Evolutionary conservation across 2,329 filamentous ascomycete genomes (phyloP), one percentile per base, ranked within the genome.

Genomic region (Hymenoscyphus salicellus): DNA sequence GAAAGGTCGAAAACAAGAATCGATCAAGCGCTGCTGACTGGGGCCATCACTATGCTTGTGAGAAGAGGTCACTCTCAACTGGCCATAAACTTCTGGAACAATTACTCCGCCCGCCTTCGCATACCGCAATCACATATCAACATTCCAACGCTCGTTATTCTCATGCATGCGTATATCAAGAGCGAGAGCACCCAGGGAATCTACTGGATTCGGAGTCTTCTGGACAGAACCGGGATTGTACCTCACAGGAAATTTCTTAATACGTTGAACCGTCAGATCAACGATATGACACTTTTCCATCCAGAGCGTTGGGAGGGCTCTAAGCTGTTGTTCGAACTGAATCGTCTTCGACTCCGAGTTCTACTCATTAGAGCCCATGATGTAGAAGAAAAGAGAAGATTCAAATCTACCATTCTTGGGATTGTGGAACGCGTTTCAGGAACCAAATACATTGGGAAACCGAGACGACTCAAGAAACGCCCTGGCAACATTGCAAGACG

Each of bases 51-150:
- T 41, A 62, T 68, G 33, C 69, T 76, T 14, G 66, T 71, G 11
- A 65, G 58, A 30, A 62, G 61, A 17, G 66, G 69, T 2, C 38
- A 62, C 5, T 65, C 64, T 55, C 61, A 57, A 5, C 49, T 66
- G n/a, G 73, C 72, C n/a, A 59, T 75, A 30, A 65, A 71, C 23
- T 68, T 76, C 17, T 76, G 72, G 74, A 64, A 66, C 6, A 64
- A 66, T 28, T 65, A 73, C 58, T 71, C 70, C 52, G 52, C 55
- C 28, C 67, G 65, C 11, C 63, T 67, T 30, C 33, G 60, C 36
- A 23, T 70, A n/a, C 23, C 56, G 28, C 58, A 55, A 30, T 65
- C 63, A n/a, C 60, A 56, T 7, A 66, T 70, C 3, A 62, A 68
- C 23, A 63, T 75, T 16, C 38, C 62, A 5, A 71, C 63, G n/a